Evolutionary conservation across 2,329 filamentous ascomycete genomes (phyloP).

Genomic region (Pleurostoma richardsiae): DNA sequence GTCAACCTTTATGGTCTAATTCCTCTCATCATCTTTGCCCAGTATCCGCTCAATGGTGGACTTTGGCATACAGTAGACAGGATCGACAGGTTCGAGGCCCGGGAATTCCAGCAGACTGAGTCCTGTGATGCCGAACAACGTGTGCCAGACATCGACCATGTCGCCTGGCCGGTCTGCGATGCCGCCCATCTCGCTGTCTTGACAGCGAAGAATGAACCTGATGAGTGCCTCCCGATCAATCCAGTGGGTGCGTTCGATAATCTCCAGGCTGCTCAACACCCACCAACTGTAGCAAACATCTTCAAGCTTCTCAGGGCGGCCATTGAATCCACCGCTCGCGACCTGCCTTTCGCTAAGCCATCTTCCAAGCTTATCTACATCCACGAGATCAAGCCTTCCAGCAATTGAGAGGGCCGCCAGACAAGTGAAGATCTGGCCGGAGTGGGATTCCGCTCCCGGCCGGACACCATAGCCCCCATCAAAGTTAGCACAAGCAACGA

Average conservation of each 20-base stretch:
- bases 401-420: constrained; percentile 83
- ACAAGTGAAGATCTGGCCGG: constrained; percentile 94
- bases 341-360: constrained; percentile 95
- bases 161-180: constrained; percentile 87
- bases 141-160: constrained; percentile 97
- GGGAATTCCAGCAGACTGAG: constrained; percentile 77
- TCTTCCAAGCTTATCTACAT: constrained; percentile 73
- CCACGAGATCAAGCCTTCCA: constrained; percentile 72
- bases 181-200: constrained; percentile 80
- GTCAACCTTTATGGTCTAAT: neutral
- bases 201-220: constrained; percentile 79
- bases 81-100: constrained; percentile 75
- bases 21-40: constrained; percentile 23
- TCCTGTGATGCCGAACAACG: constrained; percentile 81
- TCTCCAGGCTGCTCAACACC: constrained; percentile 87
- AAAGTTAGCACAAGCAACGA: constrained; percentile 82
- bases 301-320: constrained; percentile 88
- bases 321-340: constrained; percentile 83
- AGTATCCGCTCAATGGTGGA: constrained; percentile 57
- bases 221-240: constrained; percentile 79
- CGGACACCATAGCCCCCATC: constrained; percentile 90
- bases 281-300: constrained; percentile 99
- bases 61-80: constrained; percentile 80
- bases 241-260: constrained; percentile 87
- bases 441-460: constrained; percentile 89